These are phyloP conservation scores for Sphaerostilbella broomeana DNA, from an alignment of 2,329 filamentous ascomycete genomes.

Conservation along the genomic window DNA sequence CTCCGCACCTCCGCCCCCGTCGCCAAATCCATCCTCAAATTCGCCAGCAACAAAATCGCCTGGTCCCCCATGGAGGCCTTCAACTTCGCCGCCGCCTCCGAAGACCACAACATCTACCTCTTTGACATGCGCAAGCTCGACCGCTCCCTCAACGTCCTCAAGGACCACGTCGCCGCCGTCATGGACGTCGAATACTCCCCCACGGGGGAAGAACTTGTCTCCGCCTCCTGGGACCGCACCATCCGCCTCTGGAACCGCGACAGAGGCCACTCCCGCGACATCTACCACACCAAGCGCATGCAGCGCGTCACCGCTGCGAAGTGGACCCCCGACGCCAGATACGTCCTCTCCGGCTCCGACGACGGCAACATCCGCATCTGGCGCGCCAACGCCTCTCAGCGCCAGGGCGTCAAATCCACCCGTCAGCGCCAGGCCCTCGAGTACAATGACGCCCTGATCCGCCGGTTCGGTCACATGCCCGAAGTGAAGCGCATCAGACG, in stretches of 20 bases:
- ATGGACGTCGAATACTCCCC: slow-evolving; percentile 97
- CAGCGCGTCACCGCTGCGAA: slow-evolving; percentile 81
- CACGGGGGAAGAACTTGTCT: slow-evolving; percentile 88
- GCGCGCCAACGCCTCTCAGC: slow-evolving; percentile 76
- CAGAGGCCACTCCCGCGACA: slow-evolving; percentile 78
- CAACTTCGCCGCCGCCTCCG: slow-evolving; percentile 87
- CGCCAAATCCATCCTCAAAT: slow-evolving; percentile 70
- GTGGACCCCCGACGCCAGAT: slow-evolving; percentile 86
- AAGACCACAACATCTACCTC: slow-evolving; percentile 82
- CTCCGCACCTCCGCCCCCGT: slow-evolving; percentile 79
- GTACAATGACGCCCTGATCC: slow-evolving; percentile 79
- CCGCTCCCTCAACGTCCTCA: slow-evolving; percentile 80
- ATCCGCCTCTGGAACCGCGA: slow-evolving; percentile 78
- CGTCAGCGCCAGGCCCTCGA: slow-evolving; percentile 82
- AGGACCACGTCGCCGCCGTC: slow-evolving; percentile 82
- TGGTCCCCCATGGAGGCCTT: slow-evolving; percentile 98
- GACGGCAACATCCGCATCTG: slow-evolving; percentile 86
- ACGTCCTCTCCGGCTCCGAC: slow-evolving; percentile 83
- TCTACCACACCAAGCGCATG: slow-evolving; percentile 98
- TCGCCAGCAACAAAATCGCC: slow-evolving; percentile 74
- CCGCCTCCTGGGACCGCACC: slow-evolving; percentile 78
- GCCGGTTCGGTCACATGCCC: slow-evolving; percentile 90
- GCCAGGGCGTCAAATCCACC: slow-evolving; percentile 79
- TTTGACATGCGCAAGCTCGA: slow-evolving; percentile 94
- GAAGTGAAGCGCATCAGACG: slow-evolving; percentile 86